Base-by-base conservation (phyloP, 2,329 filamentous ascomycete species). In the Aphanoascus verrucosus region DNA sequence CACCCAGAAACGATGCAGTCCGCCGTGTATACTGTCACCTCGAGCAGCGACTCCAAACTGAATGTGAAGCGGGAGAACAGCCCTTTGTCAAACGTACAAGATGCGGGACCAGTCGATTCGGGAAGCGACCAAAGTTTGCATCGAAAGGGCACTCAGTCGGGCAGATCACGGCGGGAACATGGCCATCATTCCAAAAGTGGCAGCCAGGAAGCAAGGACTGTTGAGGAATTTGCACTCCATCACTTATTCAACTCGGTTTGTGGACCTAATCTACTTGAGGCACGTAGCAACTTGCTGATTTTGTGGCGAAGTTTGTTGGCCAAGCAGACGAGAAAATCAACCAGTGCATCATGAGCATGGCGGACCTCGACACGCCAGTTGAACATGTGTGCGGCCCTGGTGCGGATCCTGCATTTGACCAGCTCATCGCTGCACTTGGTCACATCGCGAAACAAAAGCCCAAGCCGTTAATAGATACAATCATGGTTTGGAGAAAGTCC, bases 401-500 rank as follows among this genome's bases (percentile, higher is more conserved):
- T 14, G 86, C 86, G 40, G 93, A 98, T 66, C 79, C 84, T 1
- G 82, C 81, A 9, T 98, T 98, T 65, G 93, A 98, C 68, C 91
- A 97, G 70, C 81, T 95, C 62, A 94, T 98, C 59, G 83, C 84
- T 28, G 93, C 94, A 14, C 77, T 98, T 38, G 93, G 93, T 2
- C 91, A 97, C 66, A 95, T 98, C 64, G 88, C 91, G 51, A 86
- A 88, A 55, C 86, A 90, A 60, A 94, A 94, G 65, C 94, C 94
- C 4, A 97, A 94, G 66, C 87, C 89, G 4, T 72, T 98, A 49
- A 96, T 98, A 63, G 93, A 98, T 69, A 90, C 88, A 17, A 89
- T 98, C 68, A 98, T 98, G 88, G 79, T 94, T 32, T 98, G 93
- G 93, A 83, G 93, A 53, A 97, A 96, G 69, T 87, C 82, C 59